phyloP scores from a whole-genome alignment of 305 asterid species.

The Fraxinus platypoda region DNA sequence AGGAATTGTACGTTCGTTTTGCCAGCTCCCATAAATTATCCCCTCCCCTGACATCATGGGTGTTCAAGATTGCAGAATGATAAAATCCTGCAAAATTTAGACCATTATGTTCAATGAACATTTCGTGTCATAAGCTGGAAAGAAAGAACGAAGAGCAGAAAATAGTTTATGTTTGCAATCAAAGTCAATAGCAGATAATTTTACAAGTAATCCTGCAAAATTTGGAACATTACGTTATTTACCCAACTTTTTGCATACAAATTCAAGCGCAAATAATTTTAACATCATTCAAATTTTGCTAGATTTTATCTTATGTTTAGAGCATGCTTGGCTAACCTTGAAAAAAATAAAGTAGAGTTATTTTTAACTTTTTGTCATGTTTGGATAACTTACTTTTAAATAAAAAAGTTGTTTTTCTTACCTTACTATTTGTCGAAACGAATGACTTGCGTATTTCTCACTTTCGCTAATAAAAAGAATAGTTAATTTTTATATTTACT shows the following conservation, averaged over 20 bases:
- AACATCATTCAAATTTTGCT: not conserved
- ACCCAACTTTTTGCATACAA: not conserved
- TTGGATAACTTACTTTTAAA: not conserved
- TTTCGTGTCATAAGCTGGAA: not conserved
- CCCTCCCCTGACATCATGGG: slow-evolving; percentile 60
- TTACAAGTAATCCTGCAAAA: not conserved
- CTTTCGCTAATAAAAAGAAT: not conserved
- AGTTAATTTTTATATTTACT: not conserved
- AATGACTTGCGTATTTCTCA: not conserved
- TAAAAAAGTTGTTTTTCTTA: not conserved
- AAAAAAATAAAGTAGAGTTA: not conserved
- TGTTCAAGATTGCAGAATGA: slow-evolving; percentile 78
- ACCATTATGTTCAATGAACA: not conserved
- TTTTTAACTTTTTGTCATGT: not conserved
- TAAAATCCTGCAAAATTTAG: slow-evolving; percentile 62
- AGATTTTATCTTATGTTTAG: not conserved
- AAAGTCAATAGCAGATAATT: not conserved
- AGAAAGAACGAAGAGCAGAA: not conserved
- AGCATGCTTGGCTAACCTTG: not conserved
- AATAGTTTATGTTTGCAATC: not conserved
- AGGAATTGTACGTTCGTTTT: slow-evolving; percentile 50
- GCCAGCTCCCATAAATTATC: slow-evolving; percentile 78
- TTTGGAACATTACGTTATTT: not conserved
- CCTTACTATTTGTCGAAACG: not conserved
- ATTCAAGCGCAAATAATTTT: not conserved